Conservation (phyloP, 495 filamentous ascomycete species). For the Tuber calosporum region DNA sequence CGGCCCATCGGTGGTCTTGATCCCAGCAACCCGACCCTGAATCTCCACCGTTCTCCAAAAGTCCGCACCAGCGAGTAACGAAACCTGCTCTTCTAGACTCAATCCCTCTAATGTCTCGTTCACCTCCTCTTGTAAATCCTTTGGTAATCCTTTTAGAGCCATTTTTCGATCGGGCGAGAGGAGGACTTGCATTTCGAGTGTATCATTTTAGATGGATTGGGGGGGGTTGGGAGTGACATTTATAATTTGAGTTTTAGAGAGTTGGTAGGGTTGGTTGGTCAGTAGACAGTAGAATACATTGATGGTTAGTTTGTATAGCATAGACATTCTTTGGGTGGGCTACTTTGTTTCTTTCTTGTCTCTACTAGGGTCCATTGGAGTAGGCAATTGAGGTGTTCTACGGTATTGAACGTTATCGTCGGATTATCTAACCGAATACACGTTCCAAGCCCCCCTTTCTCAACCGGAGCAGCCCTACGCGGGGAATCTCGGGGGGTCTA, state of each 20-base stretch:
- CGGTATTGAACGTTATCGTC: neutral
- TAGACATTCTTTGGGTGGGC: neutral
- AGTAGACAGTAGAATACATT: neutral
- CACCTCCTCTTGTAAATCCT: constrained; percentile 12
- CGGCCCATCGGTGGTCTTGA: constrained; percentile 71
- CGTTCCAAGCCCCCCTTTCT: neutral
- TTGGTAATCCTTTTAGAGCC: neutral
- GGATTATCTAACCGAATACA: neutral
- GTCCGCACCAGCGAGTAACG: constrained; percentile 59
- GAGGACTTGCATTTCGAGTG: neutral
- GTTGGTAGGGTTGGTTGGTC: neutral
- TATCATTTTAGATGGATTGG: neutral
- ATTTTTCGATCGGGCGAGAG: neutral
- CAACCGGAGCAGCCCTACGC: neutral
- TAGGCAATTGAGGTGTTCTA: neutral
- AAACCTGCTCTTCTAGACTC: constrained; percentile 46
- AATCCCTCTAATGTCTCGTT: constrained; percentile 34
- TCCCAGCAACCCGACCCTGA: constrained; percentile 48
- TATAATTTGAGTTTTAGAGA: neutral
- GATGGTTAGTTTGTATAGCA: neutral
- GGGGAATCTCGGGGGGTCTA: neutral
- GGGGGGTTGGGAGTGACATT: neutral
- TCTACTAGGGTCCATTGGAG: neutral
- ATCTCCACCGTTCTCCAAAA: constrained; percentile 70
- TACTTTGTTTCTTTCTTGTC: neutral